Base-by-base conservation (phyloP, 805 yeast genomes). In the Zygosaccharomyces lentus region DNA sequence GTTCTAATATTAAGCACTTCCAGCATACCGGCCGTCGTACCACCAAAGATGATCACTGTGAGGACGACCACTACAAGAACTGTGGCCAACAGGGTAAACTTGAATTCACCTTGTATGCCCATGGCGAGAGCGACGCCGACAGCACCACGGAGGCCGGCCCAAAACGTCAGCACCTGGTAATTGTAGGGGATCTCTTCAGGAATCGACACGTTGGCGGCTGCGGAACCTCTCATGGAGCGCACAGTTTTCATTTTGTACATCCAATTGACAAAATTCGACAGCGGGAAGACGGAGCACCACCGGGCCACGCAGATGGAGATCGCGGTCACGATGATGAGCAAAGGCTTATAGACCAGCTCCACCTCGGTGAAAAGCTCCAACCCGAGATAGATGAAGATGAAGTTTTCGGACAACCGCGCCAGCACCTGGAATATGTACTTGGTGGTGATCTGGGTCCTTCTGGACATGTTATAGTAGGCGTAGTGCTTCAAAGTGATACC, bases 141-240 rank as follows among this genome's bases (percentile, higher is more conserved):
- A 0, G 99, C 99, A 49, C 99, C 99, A 61, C 99, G 76, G 46
- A 93, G 73, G 3, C 99, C 99, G 2, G 99, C 99, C 99, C 99
- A 93, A 65, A 93, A 93, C 41, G 91, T 88, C 99, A 93, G 93
- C 87, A 89, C 88, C 69, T 93, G 99, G 66, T 93, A 93, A 50
- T 84, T 87, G 58, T 87, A 91, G 21, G 96, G 93, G 51, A 93
- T 89, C 68, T 91, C 98, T 58, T 89, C 96, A 1, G 86, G 84
- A 9, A 76, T 68, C 2, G 74, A 58, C 2, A 57, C 41, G 41
- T 58, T 65, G 13, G 50, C 49, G 7, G 59, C 51, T 12, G 50
- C 42, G 13, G 52, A 38, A 4, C 52, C 43, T 6, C 80, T 81
- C 42, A 67, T 56, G 17, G 80, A 73, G 49, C 76, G 74, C 21